Conservation (phyloP, 2,329 filamentous ascomycete species). For the Ceratocystiopsis minuta region DNA sequence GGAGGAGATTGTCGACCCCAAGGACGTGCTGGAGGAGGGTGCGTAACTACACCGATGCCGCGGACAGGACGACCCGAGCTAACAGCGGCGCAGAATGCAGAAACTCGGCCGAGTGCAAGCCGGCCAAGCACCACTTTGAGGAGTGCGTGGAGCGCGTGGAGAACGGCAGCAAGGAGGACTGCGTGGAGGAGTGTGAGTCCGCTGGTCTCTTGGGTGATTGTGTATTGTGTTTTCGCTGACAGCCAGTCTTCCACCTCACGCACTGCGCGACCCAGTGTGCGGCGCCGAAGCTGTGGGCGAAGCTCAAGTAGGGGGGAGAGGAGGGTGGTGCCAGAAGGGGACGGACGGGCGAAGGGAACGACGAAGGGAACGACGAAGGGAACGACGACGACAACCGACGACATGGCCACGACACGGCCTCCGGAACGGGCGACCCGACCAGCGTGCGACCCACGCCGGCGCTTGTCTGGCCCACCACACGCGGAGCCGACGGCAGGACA, state of each 20-base stretch:
- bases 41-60: too few relatives aligned
- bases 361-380: too few relatives aligned
- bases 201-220: too few relatives aligned
- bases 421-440: too few relatives aligned
- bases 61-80: too few relatives aligned
- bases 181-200: constrained; percentile 90
- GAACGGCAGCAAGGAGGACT: constrained; percentile 74
- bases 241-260: constrained; percentile 86
- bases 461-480: too few relatives aligned
- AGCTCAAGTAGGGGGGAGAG: constrained; percentile 53
- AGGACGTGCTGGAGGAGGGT: constrained; percentile 87
- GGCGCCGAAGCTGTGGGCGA: constrained; percentile 84
- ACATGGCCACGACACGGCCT: too few relatives aligned
- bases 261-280: constrained; percentile 90
- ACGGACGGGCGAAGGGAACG: too few relatives aligned
- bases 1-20: constrained; percentile 67
- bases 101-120: constrained; percentile 67
- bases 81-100: too few relatives aligned
- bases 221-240: neutral
- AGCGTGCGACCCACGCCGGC: too few relatives aligned
- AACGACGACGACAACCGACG: neutral
- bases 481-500: too few relatives aligned
- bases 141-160: constrained; percentile 94
- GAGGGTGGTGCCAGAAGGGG: neutral
- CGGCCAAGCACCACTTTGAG: constrained; percentile 93